Conservation (phyloP, 768 basidiomycete genomes). For the Suillus sp. region DNA sequence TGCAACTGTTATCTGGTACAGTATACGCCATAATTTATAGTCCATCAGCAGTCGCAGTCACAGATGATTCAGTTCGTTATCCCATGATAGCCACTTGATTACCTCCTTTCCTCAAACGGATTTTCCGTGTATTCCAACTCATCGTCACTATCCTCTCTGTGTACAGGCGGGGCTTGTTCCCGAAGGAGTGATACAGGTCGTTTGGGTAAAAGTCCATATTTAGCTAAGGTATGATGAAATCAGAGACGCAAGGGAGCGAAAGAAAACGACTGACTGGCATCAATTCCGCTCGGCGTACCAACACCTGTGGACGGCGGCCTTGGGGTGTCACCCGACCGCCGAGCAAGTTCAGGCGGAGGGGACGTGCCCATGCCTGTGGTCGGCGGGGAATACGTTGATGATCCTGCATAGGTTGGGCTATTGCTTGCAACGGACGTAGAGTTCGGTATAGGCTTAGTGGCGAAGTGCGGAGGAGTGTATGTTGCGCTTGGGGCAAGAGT, state of each 20-base stretch:
- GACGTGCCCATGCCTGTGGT: conserved; percentile 1
- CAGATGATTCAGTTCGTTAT: background rate
- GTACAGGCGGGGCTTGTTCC: conserved; percentile 32
- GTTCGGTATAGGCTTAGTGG: conserved; percentile 7
- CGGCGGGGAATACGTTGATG: conserved; percentile 7
- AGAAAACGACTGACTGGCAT: conserved; percentile 31
- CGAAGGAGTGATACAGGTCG: conserved; percentile 64
- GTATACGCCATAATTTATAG: background rate
- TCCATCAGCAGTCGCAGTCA: background rate
- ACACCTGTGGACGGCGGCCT: conserved; percentile 25
- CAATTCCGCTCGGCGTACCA: conserved; percentile 29
- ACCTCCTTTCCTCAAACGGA: conserved; percentile 61
- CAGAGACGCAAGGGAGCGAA: background rate
- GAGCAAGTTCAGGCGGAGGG: conserved; percentile 7
- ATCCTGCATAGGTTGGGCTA: conserved; percentile 12
- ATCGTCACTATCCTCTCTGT: conserved; percentile 42
- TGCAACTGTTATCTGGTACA: background rate
- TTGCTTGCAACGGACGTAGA: conserved; percentile 7
- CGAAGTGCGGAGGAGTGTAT: conserved; percentile 5
- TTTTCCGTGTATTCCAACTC: conserved; percentile 76
- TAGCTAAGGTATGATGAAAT: conserved; percentile 40
- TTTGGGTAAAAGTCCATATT: conserved; percentile 73
- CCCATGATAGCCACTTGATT: conserved; percentile 4
- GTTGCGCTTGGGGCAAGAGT: background rate
- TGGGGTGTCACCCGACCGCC: conserved; percentile 8